phyloP scores from a whole-genome alignment of 1,284 basidiomycete genomes.

The Melampsora americana region DNA sequence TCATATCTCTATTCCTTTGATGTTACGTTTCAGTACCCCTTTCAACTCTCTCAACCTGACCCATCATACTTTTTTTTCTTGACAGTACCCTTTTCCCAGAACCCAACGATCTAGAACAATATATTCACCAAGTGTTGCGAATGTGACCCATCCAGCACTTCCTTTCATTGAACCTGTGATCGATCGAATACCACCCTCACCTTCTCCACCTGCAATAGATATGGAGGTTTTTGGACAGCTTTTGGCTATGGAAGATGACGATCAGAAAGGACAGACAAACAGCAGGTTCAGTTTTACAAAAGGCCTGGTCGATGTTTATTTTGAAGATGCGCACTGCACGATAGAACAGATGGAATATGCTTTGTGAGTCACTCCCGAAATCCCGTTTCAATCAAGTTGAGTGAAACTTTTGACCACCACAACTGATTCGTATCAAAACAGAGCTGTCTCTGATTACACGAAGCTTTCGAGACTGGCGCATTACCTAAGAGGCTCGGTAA shows the following conservation, averaged over 20 bases:
- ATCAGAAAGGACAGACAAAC: background rate
- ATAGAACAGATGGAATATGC: slow-evolving; percentile 29
- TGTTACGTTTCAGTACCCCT: too few relatives aligned
- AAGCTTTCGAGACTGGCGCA: slow-evolving; percentile 28
- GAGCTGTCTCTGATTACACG: slow-evolving; percentile 15
- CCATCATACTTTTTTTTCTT: background rate
- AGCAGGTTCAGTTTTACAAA: slow-evolving; percentile 26
- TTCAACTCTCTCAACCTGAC: background rate
- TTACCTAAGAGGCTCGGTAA: slow-evolving; percentile 35
- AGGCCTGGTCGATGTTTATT: slow-evolving; percentile 27
- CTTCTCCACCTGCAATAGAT: slow-evolving; percentile 23
- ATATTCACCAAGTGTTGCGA: background rate
- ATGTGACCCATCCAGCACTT: background rate
- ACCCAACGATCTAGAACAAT: background rate
- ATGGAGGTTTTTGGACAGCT: slow-evolving; percentile 39
- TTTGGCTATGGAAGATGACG: slow-evolving; percentile 38
- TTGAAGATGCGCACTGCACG: slow-evolving; percentile 24
- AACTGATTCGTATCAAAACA: background rate
- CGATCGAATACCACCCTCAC: background rate
- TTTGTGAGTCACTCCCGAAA: slow-evolving; percentile 16
- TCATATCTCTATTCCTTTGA: background rate
- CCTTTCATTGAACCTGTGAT: background rate
- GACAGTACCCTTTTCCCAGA: slow-evolving; percentile 36
- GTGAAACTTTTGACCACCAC: background rate
- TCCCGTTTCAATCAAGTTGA: background rate